phyloP scores from a whole-genome alignment of 257 asterid genomes.

The Nicotiana knightiana region DNA sequence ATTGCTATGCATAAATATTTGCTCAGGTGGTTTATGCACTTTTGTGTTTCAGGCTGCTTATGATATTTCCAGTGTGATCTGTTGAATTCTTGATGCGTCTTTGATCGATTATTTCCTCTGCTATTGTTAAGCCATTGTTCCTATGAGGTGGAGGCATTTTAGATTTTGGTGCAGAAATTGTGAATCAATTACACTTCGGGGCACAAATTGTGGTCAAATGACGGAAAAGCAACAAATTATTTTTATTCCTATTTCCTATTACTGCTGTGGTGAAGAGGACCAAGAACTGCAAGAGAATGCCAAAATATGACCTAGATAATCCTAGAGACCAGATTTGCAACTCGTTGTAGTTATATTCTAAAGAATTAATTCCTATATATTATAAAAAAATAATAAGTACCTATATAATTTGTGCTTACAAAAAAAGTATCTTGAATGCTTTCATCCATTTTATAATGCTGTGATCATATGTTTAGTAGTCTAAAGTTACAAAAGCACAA shows the following conservation, averaged over 20 bases:
- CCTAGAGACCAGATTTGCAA: neutral
- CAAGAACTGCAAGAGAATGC: neutral
- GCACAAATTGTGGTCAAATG: neutral
- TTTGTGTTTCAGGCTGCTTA: conserved; percentile 6
- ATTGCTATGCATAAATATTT: neutral
- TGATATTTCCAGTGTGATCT: neutral
- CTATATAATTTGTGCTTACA: neutral
- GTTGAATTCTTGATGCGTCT: neutral
- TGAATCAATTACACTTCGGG: neutral
- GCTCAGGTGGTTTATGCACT: neutral
- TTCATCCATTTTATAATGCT: neutral
- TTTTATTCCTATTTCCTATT: neutral
- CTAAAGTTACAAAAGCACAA: neutral
- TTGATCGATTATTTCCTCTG: neutral
- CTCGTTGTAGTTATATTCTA: neutral
- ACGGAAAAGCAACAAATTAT: neutral
- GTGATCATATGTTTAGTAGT: neutral
- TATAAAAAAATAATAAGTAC: neutral
- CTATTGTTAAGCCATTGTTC: neutral
- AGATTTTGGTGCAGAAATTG: neutral
- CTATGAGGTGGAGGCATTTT: neutral
- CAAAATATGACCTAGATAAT: neutral
- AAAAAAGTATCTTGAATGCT: neutral
- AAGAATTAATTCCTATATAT: neutral
- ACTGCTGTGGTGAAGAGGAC: neutral